These are phyloP conservation scores for Cornus suecica DNA, from an alignment of 148 eudicot genomes.

Conservation along the genomic window DNA sequence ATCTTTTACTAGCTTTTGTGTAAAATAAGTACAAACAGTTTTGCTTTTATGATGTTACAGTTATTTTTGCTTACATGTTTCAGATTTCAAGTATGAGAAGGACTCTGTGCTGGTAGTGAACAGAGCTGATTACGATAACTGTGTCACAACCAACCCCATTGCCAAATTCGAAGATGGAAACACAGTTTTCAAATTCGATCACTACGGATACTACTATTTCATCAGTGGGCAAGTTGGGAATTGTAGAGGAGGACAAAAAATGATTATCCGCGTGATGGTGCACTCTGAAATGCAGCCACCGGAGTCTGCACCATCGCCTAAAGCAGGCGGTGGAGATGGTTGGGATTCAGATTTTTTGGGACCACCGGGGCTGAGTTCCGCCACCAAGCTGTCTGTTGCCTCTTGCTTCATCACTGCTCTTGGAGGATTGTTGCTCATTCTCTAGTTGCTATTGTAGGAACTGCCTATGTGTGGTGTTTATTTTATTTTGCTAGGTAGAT, in stretches of 20 bases:
- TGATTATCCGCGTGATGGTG: constrained; percentile 65
- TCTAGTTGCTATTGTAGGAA: constrained; percentile 40
- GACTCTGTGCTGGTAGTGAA: constrained; percentile 67
- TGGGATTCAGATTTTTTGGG: constrained; percentile 28
- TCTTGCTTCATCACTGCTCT: constrained; percentile 39
- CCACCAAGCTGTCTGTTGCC: constrained; percentile 29
- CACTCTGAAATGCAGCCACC: constrained; percentile 30
- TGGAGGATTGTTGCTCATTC: constrained; percentile 29
- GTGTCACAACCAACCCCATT: constrained; percentile 39
- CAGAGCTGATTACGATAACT: constrained; percentile 40
- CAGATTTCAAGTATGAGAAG: constrained; percentile 68
- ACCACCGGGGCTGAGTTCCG: constrained; percentile 34
- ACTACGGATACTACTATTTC: constrained; percentile 62
- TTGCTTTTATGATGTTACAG: too few species aligned
- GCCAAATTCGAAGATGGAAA: constrained; percentile 53
- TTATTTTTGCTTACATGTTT: constrained; percentile 5
- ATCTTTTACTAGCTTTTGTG: too few species aligned
- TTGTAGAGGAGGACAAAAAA: constrained; percentile 60
- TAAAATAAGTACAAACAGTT: too few species aligned
- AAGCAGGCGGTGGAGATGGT: constrained; percentile 20
- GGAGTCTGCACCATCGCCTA: constrained; percentile 14
- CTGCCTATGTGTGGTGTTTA: constrained; percentile 2
- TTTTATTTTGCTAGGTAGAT: not conserved
- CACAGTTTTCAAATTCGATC: constrained; percentile 49
- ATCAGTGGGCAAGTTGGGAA: constrained; percentile 60